Base-by-base conservation (phyloP, 192 early-diverging fungal species). In the Backusella psychrophila region DNA sequence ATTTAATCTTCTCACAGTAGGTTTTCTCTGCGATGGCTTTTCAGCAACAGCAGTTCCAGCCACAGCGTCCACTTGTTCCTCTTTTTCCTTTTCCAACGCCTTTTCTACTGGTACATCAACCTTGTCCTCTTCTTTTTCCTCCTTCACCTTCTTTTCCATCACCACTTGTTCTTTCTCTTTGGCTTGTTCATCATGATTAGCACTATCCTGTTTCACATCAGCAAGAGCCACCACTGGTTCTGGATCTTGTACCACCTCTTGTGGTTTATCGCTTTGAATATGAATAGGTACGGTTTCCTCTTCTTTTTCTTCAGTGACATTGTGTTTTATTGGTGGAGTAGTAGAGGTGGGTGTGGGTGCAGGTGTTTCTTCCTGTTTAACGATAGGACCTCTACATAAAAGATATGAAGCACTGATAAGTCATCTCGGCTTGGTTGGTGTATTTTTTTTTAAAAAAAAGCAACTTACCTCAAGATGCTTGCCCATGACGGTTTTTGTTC, bases 401-500 rank as follows among this genome's bases (percentile, higher is more conserved):
- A 33, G 33, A 33, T 2, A 39, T 3, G 38, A 8, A 39, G 38
- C 38, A 39, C 8, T 39, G 31, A 33, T 39, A 11, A 39, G 38
- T 39, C 9, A 39, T 39, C 38, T 39, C 11, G 38, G 7, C 38
- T 39, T 39, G 2, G 31, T 33, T 33, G 31, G 31, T 33, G 31
- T 33, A 15, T 31, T 71, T 34, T 26, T 5, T 8, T 44, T 46
- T 71, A 44, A 41, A 19, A 19, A 49, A 19, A 49, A 15, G 42
- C 14, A n/a, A 49, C 6, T 72, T 76, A 80, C 79, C 71, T 81
- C 14, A 77, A 35, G 42, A 81, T 71, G 29, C 80, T 81, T 36
- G 80, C 80, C 80, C 80, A 81, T 42, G 80, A 77, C 12, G 80
- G 75, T 52, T 78, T 78, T 23, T 44, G 34, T 53, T 78, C 71